Base-by-base conservation (phyloP, 2,329 filamentous ascomycete genomes). In the Rutstroemia sp. region DNA sequence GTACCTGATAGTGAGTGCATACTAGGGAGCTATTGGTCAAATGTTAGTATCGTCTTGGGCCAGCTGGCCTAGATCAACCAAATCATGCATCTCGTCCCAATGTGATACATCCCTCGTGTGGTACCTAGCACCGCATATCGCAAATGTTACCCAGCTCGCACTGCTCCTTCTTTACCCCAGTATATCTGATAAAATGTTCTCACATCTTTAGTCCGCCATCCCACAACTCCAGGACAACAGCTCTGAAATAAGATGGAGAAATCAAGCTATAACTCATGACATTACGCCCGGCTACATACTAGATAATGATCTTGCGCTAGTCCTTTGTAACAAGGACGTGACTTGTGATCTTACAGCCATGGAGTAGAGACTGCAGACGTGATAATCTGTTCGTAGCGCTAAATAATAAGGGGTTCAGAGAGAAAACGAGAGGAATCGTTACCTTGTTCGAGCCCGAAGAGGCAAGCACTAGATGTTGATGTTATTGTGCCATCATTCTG, bases 171-270 rank as follows among this genome's bases (percentile, higher is more conserved):
- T 19, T 19, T 30, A 34, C 23, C 14, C 41, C 44, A 27, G 38
- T 17, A 21, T 9, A 17, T n/a, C 38, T n/a, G 19, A 44, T 14
- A 46, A 14, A 27, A 70, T 80, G 76, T 80, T 71, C 73, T 76
- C 76, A 65, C 73, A 74, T 76, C 76, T 75, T 77, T 80, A 81
- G 78, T 80, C 78, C 75, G 73, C 71, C 72, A 71, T 72, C 73
- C 75, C 71, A 77, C 70, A 70, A 69, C 76, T 79, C 68, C 59
- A 70, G 71, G 66, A 72, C 65, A 69, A 72, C 75, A 79, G 78
- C 73, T 80, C 78, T 78, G 78, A 78, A 73, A 78, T 65, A 72
- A 72, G 76, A 76, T 58, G 60, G 61, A 65, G 62, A 58, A 57
- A 50, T 58, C 48, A 39, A 52, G 56, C 53, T 48, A 39, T 54